Evolutionary conservation across 306 rosid species (phyloP).

Genomic region (Cucumis melo): DNA sequence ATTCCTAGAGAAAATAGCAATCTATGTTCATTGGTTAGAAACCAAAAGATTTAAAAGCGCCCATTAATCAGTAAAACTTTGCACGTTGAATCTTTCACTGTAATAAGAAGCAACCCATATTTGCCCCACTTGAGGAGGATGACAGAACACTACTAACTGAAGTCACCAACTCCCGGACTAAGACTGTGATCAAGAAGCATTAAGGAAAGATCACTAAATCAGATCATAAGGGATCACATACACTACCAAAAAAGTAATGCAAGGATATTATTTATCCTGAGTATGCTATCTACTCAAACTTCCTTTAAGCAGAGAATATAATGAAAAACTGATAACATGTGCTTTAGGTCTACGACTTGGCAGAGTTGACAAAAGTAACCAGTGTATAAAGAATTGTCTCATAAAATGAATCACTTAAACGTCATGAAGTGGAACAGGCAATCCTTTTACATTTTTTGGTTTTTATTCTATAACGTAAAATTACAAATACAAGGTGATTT

Average conservation of each 20-base stretch:
- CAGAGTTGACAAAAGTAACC: neutral
- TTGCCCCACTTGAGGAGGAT: slow-evolving; percentile 2
- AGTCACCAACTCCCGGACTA: slow-evolving; percentile 10
- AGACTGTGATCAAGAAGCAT: slow-evolving; percentile 10
- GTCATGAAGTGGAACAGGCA: neutral
- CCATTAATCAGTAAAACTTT: slow-evolving; percentile 5
- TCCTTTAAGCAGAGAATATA: neutral
- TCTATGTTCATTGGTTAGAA: slow-evolving; percentile 7
- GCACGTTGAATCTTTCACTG: slow-evolving; percentile 7
- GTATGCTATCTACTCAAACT: neutral
- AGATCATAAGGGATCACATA: neutral
- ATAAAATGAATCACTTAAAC: neutral
- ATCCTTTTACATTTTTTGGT: neutral
- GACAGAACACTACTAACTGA: slow-evolving; percentile 10
- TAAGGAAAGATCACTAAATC: slow-evolving; percentile 6
- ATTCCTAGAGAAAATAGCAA: slow-evolving; percentile 7
- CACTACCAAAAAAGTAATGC: neutral
- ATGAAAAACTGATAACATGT: neutral
- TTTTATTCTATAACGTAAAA: neutral
- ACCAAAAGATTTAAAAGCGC: slow-evolving; percentile 8
- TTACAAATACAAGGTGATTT: neutral
- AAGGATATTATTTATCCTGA: neutral
- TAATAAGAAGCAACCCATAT: slow-evolving; percentile 9
- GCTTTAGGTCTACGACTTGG: neutral
- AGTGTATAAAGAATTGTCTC: neutral